phyloP scores from a whole-genome alignment of 192 early-diverging fungal species.

The Coemansia sp. region DNA sequence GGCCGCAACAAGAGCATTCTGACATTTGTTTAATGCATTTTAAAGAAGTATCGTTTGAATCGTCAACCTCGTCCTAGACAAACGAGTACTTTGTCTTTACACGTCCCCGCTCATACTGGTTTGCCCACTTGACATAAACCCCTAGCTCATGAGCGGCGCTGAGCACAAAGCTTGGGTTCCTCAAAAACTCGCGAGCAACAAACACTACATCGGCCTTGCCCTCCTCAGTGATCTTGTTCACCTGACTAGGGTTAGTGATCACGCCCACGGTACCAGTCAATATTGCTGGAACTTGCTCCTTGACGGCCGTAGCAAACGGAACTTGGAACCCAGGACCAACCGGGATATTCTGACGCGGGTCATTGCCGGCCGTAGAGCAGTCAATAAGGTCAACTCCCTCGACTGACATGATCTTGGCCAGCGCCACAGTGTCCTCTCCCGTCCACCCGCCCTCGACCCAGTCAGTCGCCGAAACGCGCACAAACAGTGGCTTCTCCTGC shows the following conservation, averaged over 20 bases:
- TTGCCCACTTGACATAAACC: constrained; percentile 60
- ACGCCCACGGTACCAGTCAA: constrained; percentile 67
- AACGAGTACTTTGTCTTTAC: constrained; percentile 21
- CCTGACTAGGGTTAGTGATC: constrained; percentile 65
- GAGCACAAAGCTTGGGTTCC: constrained; percentile 66
- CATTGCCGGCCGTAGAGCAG: constrained; percentile 73
- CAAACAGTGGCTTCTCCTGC: constrained; percentile 75
- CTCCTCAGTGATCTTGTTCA: constrained; percentile 64
- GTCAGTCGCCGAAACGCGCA: constrained; percentile 77
- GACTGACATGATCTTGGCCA: constrained; percentile 55
- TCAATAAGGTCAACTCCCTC: constrained; percentile 85
- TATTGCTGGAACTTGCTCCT: constrained; percentile 58
- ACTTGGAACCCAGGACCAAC: constrained; percentile 62
- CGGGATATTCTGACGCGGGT: constrained; percentile 54
- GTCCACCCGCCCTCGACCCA: constrained; percentile 69
- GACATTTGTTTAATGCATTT: too few relatives aligned
- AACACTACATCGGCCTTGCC: constrained; percentile 73
- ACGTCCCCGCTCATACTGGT: constrained; percentile 61
- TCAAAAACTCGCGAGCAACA: constrained; percentile 66
- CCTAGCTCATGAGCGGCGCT: constrained; percentile 64
- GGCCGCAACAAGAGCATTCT: too few relatives aligned
- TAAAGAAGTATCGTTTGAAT: too few relatives aligned
- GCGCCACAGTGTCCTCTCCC: constrained; percentile 66
- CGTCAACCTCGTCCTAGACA: too few relatives aligned
- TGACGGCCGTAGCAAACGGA: constrained; percentile 64